A percentile compares a stretch with the other conserved stretches of the same genome.
These are phyloP conservation scores for Botryococcus braunii DNA, from an alignment of 163 green algal species.

Conservation along the genomic window DNA sequence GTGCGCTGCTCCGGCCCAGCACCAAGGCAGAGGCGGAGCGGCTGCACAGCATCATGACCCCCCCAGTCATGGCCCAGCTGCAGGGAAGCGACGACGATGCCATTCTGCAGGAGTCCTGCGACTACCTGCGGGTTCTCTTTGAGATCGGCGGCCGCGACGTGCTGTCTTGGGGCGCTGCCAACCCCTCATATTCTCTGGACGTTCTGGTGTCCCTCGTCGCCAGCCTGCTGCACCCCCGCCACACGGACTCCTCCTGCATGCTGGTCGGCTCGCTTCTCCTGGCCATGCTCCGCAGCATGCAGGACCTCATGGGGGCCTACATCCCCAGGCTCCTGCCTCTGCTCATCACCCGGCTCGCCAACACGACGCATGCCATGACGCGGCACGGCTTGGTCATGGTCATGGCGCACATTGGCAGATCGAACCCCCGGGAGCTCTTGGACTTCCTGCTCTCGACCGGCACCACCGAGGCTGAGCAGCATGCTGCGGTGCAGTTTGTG, in stretches of 20 bases:
- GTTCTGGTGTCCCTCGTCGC: constrained; percentile 20
- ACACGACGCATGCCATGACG: no score
- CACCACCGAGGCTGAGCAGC: constrained; percentile 9
- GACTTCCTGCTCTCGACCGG: no score
- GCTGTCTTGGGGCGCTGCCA: constrained; percentile 28
- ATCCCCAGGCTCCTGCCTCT: no score
- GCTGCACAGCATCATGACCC: constrained; percentile 24
- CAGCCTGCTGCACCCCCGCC: constrained; percentile 24
- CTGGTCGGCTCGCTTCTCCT: constrained; percentile 22
- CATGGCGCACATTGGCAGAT: no score
- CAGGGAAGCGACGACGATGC: constrained; percentile 29
- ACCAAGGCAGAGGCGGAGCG: constrained; percentile 21
- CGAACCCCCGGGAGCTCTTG: no score
- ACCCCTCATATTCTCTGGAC: constrained; percentile 10
- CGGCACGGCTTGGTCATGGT: no score
- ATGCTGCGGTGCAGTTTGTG: constrained; percentile 45
- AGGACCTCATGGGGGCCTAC: no score
- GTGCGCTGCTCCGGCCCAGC: constrained; percentile 35
- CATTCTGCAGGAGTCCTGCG: constrained; percentile 38
- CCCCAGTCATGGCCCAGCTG: constrained; percentile 27
- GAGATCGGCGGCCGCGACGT: constrained; percentile 22
- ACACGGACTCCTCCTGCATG: constrained; percentile 19
- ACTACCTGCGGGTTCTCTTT: constrained; percentile 34
- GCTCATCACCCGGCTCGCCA: no score
- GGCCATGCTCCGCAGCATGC: no score